Conservation (phyloP, 2,329 filamentous ascomycete genomes). For the Curvularia hawaiiensis region DNA sequence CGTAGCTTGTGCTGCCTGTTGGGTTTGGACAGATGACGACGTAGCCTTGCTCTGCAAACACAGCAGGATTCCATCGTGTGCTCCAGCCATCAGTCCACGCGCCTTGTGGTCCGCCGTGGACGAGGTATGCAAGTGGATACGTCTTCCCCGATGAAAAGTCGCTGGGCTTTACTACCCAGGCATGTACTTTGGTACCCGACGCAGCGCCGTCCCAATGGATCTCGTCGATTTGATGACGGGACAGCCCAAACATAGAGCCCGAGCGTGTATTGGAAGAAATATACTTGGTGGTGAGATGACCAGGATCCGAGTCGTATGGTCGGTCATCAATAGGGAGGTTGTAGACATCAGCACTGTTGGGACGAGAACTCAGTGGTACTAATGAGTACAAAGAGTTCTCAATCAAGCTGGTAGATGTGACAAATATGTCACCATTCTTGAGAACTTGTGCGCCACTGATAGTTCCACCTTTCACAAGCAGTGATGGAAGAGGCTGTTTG, state of each 20-base stretch:
- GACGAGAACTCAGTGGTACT: conserved; percentile 47
- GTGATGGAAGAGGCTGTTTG: conserved; percentile 26
- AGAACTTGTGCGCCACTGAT: conserved; percentile 58
- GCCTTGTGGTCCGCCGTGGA: conserved; percentile 83
- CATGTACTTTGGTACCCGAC: conserved; percentile 67
- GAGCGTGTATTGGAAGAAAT: conserved; percentile 70
- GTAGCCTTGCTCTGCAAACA: conserved; percentile 88
- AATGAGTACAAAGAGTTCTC: conserved; percentile 75
- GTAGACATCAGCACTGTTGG: conserved; percentile 21
- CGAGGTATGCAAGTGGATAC: conserved; percentile 78
- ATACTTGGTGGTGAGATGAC: conserved; percentile 29
- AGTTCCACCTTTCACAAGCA: conserved; percentile 42
- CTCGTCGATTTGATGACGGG: conserved; percentile 66
- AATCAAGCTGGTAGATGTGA: conserved; percentile 70
- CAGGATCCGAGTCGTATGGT: conserved; percentile 34
- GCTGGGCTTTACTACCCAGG: conserved; percentile 67
- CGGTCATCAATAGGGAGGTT: conserved; percentile 28
- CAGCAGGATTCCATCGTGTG: conserved; percentile 83
- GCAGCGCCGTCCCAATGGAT: conserved; percentile 72
- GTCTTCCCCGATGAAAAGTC: conserved; percentile 71
- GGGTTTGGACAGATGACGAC: conserved; percentile 82
- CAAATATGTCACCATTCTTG: conserved; percentile 59
- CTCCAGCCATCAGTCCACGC: conserved; percentile 79
- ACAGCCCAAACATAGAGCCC: conserved; percentile 70
- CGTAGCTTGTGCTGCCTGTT: conserved; percentile 82